phyloP scores from a whole-genome alignment of 768 basidiomycete genomes.

The Boletus vermiculosoides region DNA sequence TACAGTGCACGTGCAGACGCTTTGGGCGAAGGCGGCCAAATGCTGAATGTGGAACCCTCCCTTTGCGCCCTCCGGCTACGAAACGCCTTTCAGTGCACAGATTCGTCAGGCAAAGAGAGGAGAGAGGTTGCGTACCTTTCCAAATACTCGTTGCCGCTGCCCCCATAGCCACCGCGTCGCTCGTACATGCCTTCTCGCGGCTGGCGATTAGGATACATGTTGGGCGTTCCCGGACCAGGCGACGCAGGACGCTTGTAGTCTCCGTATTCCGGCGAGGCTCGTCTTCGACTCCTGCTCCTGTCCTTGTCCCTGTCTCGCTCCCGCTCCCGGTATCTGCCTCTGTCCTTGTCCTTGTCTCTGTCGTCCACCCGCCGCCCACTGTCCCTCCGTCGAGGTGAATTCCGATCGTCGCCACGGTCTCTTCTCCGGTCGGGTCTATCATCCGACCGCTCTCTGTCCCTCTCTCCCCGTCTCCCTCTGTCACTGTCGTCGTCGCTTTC shows the following conservation, averaged over 20 bases:
- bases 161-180: conserved; percentile 32
- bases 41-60: conserved; percentile 49
- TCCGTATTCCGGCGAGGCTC: conserved; percentile 59
- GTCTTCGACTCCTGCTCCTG: conserved; percentile 25
- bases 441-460: background rate
- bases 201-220: conserved; percentile 53
- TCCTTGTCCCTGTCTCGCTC: conserved; percentile 14
- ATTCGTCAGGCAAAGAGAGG: background rate
- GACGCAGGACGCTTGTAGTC: conserved; percentile 52
- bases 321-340: conserved; percentile 24
- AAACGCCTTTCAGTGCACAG: background rate
- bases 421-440: conserved; percentile 8
- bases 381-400: conserved; percentile 11
- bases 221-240: conserved; percentile 40
- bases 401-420: background rate
- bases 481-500: conserved; percentile 18
- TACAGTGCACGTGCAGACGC: conserved; percentile 58
- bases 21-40: conserved; percentile 87
- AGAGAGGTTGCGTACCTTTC: conserved; percentile 53
- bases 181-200: conserved; percentile 11
- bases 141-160: conserved; percentile 50
- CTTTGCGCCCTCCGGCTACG: conserved; percentile 70
- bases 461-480: background rate
- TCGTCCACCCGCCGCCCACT: conserved; percentile 3
- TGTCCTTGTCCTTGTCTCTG: conserved; percentile 14